Base-by-base conservation (phyloP, 352 stramenopile genomes). In the Phytopythium chamaehyphon region DNA sequence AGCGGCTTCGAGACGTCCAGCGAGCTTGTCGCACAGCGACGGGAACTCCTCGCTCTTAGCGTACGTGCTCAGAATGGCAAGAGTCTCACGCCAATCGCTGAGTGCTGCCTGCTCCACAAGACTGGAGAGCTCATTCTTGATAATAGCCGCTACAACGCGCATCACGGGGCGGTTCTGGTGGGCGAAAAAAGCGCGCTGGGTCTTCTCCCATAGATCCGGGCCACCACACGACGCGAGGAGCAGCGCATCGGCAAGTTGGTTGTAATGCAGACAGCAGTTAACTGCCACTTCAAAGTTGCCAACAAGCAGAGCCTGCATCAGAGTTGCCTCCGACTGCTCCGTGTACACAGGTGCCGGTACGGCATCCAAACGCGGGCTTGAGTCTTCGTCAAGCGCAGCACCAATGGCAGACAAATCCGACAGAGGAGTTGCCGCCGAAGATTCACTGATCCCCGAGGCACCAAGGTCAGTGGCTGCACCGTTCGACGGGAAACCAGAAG, bases 251-350 rank as follows among this genome's bases (percentile, higher is more conserved):
- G 96, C 93, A 56, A 98, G 86, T 60, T 98, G 95, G 37, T 96
- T 95, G 59, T 97, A 96, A 36, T 84, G 77, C 54, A 99, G 86
- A 53, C 96, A 99, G 66, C 83, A 97, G 66, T 99, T 97, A 11
- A 99, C 96, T 0, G 97, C 97, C 6, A 97, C 91, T 58, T 98
- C 94, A 61, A 99, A 99, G 72, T 99, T 98, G 36, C 97, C 97
- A 6, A 99, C 95, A 8, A 99, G 68, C 19, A 99, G 70, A 2
- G 96, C 91, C 61, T 97, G 77, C 77, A 98, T 98, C 35, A 99
- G 74, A 18, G 84, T 89, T 46, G 70, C 89, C 58, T 98, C 91
- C 14, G 93, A 97, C 48, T 95, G 75, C 54, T 90, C 78, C 12
- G 90, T 95, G 67, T 93, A 95, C 37, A 90, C 62, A 31, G 85